Percentiles rank a stretch among this genome's conserved stretches.
These are phyloP conservation scores for Calocera viscosa DNA, from an alignment of 768 basidiomycete genomes.

Conservation along the genomic window DNA sequence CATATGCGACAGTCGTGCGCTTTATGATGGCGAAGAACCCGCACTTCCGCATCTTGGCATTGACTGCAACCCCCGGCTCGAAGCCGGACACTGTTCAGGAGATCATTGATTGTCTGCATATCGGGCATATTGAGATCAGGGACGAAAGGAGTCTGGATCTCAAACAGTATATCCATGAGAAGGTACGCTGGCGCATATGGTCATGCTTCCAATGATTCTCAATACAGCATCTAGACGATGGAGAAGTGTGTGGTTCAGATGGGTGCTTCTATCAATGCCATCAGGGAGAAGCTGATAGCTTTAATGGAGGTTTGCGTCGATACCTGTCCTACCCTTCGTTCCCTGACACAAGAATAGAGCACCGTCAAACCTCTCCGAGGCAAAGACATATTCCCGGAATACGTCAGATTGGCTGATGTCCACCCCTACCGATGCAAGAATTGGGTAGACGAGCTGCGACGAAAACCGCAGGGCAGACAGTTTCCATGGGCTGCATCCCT, in stretches of 20 bases:
- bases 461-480: not conserved
- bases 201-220: not conserved
- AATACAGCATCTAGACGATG: slow-evolving; percentile 39
- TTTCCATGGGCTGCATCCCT: not conserved
- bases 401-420: not conserved
- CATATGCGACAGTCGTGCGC: slow-evolving; percentile 79
- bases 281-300: slow-evolving; percentile 54
- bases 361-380: slow-evolving; percentile 14
- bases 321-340: not conserved
- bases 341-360: not conserved
- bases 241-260: slow-evolving; percentile 67
- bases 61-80: slow-evolving; percentile 89
- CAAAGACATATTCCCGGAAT: slow-evolving; percentile 10
- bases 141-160: slow-evolving; percentile 85
- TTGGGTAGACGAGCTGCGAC: not conserved
- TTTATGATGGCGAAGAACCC: slow-evolving; percentile 91
- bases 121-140: slow-evolving; percentile 88
- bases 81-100: slow-evolving; percentile 76
- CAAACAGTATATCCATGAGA: slow-evolving; percentile 72
- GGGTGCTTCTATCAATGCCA: slow-evolving; percentile 47
- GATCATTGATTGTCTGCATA: slow-evolving; percentile 86
- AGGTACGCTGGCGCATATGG: slow-evolving; percentile 38
- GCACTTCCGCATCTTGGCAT: slow-evolving; percentile 78
- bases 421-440: slow-evolving; percentile 5
- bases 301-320: slow-evolving; percentile 55